Evolutionary conservation across 2,329 filamentous ascomycete species (phyloP), one percentile per base, ranked within the genome.

Genomic region (Botrytis galanthina): DNA sequence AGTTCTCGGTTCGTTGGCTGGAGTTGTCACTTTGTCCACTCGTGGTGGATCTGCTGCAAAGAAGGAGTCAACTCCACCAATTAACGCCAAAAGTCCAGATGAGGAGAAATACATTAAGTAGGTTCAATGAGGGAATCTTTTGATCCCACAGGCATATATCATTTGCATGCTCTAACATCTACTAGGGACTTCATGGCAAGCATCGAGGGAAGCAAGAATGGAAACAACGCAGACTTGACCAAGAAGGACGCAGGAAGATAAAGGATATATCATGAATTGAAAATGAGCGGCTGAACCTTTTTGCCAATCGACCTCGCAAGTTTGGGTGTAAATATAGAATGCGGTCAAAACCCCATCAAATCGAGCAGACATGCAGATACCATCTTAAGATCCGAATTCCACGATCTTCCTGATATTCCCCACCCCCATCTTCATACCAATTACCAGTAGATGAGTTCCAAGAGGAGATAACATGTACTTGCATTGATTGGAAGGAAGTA

Each of bases 61-160:
- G 76, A 78, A 78, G 72, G 37, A 77, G 20, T 76, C 80, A 72
- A 76, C 74, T 75, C 80, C 80, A 76, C 80, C 80, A 26, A 79
- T 81, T 74, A 81, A 81, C 73, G 80, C 80, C n/a, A 68, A 74
- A 72, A 81, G 80, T 71, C 77, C 79, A 32, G 80, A 81, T 51
- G 80, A 81, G 78, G 80, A 81, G 77, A 80, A 74, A 70, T 81
- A 81, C 74, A 81, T 81, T 74, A 80, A 81, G 80, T 81, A 79
- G 70, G 80, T 79, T 54, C 48, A 20, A 6, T 26, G 14, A 22
- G 32, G 12, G 37, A 6, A 70, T 54, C 35, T 35, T 29, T 29
- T 29, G 20, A 22, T n/a, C 3, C n/a, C 18, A 46, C 37, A 46
- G 37, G 54, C 44, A 9, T 26, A 16, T 48, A 42, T 14, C 12